Conservation (phyloP, 2,329 filamentous ascomycete species). For the Aspergillus ustus region DNA sequence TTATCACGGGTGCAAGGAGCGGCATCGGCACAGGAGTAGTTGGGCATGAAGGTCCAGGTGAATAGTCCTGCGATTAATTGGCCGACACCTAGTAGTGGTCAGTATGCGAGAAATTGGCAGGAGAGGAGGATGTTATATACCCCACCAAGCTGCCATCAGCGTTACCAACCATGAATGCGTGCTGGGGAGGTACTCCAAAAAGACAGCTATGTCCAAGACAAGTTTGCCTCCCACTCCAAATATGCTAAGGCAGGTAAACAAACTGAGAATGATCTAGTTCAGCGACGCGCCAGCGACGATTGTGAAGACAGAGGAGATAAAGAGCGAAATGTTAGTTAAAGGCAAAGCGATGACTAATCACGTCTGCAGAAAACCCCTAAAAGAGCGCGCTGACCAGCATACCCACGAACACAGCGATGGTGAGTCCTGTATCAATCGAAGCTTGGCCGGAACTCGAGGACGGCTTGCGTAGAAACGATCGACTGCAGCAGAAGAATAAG, state of each 20-base stretch:
- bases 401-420: slow-evolving; percentile 67
- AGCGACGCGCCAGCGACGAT: slow-evolving; percentile 69
- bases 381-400: slow-evolving; percentile 76
- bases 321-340: slow-evolving; percentile 80
- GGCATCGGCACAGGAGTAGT: slow-evolving; percentile 57
- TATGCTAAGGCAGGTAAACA: slow-evolving; percentile 21
- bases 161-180: slow-evolving; percentile 73
- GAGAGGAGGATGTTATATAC: background rate
- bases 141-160: slow-evolving; percentile 80
- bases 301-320: slow-evolving; percentile 76
- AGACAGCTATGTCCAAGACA: slow-evolving; percentile 79
- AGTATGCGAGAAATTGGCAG: background rate
- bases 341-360: slow-evolving; percentile 75
- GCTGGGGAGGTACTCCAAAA: slow-evolving; percentile 79
- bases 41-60: slow-evolving; percentile 75
- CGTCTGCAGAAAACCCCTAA: slow-evolving; percentile 79
- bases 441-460: slow-evolving; percentile 13
- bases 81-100: slow-evolving; percentile 63
- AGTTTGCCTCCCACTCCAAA: slow-evolving; percentile 71
- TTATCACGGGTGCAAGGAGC: slow-evolving; percentile 53
- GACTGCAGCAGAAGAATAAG: slow-evolving; percentile 15
- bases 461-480: slow-evolving; percentile 10
- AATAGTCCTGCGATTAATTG: slow-evolving; percentile 41
- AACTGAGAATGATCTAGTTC: slow-evolving; percentile 60
- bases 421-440: slow-evolving; percentile 69